These are phyloP conservation scores for Trypanosoma congolense DNA, from an alignment of 208 protist species.

Conservation along the genomic window DNA sequence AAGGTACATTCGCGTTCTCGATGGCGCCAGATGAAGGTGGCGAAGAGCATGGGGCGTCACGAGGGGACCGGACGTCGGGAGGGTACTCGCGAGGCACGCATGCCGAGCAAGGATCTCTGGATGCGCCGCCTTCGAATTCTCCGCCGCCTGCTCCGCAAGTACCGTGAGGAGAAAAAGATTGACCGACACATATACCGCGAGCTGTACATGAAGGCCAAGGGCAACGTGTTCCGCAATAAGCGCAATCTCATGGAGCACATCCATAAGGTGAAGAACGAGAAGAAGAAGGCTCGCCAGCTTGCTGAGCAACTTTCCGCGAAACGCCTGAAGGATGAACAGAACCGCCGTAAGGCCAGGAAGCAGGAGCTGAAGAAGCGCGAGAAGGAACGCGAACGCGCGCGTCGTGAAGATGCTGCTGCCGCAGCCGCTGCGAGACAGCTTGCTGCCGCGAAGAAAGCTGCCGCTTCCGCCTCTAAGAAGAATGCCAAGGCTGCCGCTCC, in stretches of 20 bases:
- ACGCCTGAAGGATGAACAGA: slow-evolving; percentile 55
- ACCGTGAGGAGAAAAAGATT: slow-evolving; percentile 98
- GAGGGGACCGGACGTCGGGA: slow-evolving; percentile 93
- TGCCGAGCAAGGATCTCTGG: slow-evolving; percentile 97
- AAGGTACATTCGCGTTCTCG: slow-evolving; percentile 94
- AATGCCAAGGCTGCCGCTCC: slow-evolving; percentile 23
- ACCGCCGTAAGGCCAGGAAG: slow-evolving; percentile 69
- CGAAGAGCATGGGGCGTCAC: slow-evolving; percentile 94
- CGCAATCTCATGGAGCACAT: slow-evolving; percentile 98
- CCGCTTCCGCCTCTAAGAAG: slow-evolving; percentile 34
- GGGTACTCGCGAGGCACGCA: slow-evolving; percentile 96
- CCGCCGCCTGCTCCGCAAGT: slow-evolving; percentile 95
- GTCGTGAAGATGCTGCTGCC: slow-evolving; percentile 47
- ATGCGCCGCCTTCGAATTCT: slow-evolving; percentile 97
- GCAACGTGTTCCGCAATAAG: slow-evolving; percentile 99
- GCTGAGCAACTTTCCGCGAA: slow-evolving; percentile 86
- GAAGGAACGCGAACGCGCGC: slow-evolving; percentile 70
- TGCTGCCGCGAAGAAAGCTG: slow-evolving; percentile 34
- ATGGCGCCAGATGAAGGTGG: slow-evolving; percentile 79
- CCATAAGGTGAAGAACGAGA: slow-evolving; percentile 96
- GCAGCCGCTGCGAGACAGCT: slow-evolving; percentile 36
- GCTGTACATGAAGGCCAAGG: slow-evolving; percentile 97
- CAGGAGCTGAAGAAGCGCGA: slow-evolving; percentile 70
- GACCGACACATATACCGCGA: slow-evolving; percentile 97
- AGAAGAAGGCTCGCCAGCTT: slow-evolving; percentile 92